Evolutionary conservation across 1,139 yeast genomes (phyloP), one percentile per base, ranked within the genome.

Genomic region (Scheffersomyces stambukii): DNA sequence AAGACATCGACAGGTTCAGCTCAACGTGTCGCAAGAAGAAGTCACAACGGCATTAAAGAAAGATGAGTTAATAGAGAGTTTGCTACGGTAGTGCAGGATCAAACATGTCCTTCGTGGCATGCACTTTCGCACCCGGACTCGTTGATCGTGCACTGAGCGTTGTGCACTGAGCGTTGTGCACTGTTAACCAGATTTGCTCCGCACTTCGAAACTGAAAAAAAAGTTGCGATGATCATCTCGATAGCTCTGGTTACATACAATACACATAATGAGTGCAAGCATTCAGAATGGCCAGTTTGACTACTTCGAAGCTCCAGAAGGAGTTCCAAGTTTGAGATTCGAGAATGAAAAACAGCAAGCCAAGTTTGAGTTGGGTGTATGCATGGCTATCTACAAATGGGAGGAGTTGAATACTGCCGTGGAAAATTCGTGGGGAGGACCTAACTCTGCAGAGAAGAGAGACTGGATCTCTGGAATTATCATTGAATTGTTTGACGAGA

Each of bases 401-500:
- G 94, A 86, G 38, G 91, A 84, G 25, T 65, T 91, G 33, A 70
- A 75, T 29, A 81, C 85, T 1, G 98, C 98, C 0, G 98, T 93
- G n/a, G 94, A 77, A n/a, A 85, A 84, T 51, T 66, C 70, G 21
- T 91, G 98, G 98, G 99, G 98, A 36, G 99, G 98, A 2, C 77
- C 95, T 10, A 84, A 84, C 25, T 81, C 95, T 8, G 75, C 70
- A 1, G 97, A 85, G 27, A 91, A 91, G 56, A 72, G 99, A 48
- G 98, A 91, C 52, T 93, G 98, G 98, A 70, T 89, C 37, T 78
- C 88, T 3, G 95, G 88, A 4, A 66, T 84, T 12, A 75, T 89
- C 3, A 75, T 86, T 25, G 97, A 88, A 23, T 64, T 88, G 32
- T 91, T 89, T 49, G 73, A 70, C 27, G 81, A 71, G 30, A 23